Base-by-base conservation (phyloP, 176 grass and related monocot species). In the Zea luxurians region DNA sequence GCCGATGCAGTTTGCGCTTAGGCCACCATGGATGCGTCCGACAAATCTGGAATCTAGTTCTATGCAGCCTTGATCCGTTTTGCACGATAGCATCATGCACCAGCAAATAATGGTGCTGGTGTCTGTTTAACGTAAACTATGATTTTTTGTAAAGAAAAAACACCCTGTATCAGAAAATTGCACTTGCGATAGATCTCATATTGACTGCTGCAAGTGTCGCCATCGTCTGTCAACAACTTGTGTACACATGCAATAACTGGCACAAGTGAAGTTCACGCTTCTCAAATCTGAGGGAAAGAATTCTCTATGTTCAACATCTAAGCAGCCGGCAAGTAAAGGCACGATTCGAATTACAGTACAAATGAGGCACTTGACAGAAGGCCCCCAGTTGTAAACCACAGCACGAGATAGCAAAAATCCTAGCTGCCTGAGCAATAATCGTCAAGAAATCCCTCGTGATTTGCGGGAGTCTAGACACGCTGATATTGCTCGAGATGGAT, bases 1-100 rank as follows among this genome's bases (percentile, higher is more conserved):
- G 47, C 87, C 41, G 17, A 4, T 76, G 81, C 70, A 58, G 63
- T 89, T 17, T 50, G 68, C 38, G 74, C 90, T 21, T 41, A 87
- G 70, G 8, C 81, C 88, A 35, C 90, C 90, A 37, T 93, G 93
- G 88, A 93, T 93, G 93, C 83, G 77, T 70, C 69, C 65, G 10
- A 61, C 62, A 17, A 84, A 52, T 36, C 20, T 49, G 3, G 84
- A 91, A 75, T 84, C 68, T 82, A 86, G 71, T 65, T 90, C 66
- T 16, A 80, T 88, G 15, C 78, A 89, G 10, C 88, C 90, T 54
- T 97, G 73, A 76, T 89, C 63, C 18, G 60, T 66, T 76, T 63
- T 83, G 21, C 48, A 72, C 40, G 12, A 44, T 37, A 45, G 11
- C 48, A 75, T 17, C n/a, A 44, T 37, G 43, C 2, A 4, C 9